Evolutionary conservation across 2,329 filamentous ascomycete species (phyloP), one percentile per base, ranked within the genome.

Genomic region (Knufia petricola): DNA sequence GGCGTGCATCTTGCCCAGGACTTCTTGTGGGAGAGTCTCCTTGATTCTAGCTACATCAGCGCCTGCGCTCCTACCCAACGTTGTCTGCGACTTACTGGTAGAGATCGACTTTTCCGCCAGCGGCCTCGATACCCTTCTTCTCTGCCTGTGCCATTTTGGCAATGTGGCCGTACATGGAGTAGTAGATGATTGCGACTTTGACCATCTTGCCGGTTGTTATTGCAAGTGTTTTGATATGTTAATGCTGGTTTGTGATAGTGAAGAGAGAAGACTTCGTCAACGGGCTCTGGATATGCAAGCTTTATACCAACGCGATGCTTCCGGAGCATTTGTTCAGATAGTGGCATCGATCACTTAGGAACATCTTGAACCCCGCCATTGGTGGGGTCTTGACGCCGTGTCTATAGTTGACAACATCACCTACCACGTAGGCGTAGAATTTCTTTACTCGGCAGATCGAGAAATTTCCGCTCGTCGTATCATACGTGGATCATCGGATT

Each of bases 111-210:
- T 74, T 71, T 56, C 89, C 89, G 56, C 92, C 92, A 55, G 87
- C 88, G 63, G 83, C 80, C 72, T 89, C 83, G 63, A 95, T 86
- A 64, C 92, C 92, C 63, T 78, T 81, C 76, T 89, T 85, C 75
- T 96, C 89, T 55, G 88, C 87, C 68, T 92, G 81, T 62, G 90
- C 92, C 61, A 95, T 69, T 64, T 81, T 71, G 69, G 77, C 73
- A 70, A 95, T 84, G 72, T 95, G 89, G 70, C 92, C 90, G 72
- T 92, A 94, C 79, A 88, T 85, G 58, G 87, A 94, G 74, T 94
- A 94, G 69, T 81, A 94, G 67, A 95, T 80, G 70, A 95, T 92
- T 61, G 88, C 88, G 65, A 95, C 79, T 75, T 87, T 94, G 68
- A 47, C 44, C 44, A 47, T 47, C 31, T 47, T 47, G 44, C 19